These are phyloP conservation scores for Phytophthora litchii DNA, from an alignment of 352 stramenopile genomes.

Conservation along the genomic window DNA sequence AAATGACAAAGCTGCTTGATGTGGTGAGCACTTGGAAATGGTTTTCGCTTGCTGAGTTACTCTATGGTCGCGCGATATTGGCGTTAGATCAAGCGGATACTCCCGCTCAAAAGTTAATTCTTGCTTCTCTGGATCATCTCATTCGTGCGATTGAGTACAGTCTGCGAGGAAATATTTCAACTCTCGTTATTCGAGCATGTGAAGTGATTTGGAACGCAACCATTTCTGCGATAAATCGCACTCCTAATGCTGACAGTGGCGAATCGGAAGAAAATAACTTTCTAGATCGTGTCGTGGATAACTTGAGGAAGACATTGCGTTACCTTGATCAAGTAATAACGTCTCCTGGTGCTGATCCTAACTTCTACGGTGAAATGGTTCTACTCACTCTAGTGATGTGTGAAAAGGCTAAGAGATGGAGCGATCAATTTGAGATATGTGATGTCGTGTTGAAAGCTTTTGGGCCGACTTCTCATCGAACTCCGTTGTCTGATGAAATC, in stretches of 20 bases:
- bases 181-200: conserved; percentile 52
- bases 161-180: conserved; percentile 11
- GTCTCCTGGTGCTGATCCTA: conserved; percentile 3
- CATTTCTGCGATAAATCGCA: conserved; percentile 38
- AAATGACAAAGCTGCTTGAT: conserved; percentile 27
- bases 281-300: conserved; percentile 26
- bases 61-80: conserved; percentile 63
- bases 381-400: conserved; percentile 59
- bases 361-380: conserved; percentile 61
- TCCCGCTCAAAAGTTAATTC: conserved; percentile 51
- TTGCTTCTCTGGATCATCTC: conserved; percentile 61
- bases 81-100: conserved; percentile 47
- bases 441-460: conserved; percentile 34
- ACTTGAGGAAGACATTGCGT: conserved; percentile 29
- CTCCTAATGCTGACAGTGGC: conserved; percentile 20
- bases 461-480: conserved; percentile 18
- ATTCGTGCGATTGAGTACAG: conserved; percentile 54
- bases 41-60: conserved; percentile 67
- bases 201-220: conserved; percentile 85
- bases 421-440: conserved; percentile 41
- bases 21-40: conserved; percentile 57
- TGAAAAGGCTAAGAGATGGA: conserved; percentile 58
- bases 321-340: conserved; percentile 31
- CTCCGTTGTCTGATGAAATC: conserved; percentile 23
- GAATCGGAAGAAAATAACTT: conserved; percentile 23